Base-by-base conservation (phyloP, 306 rosid genomes). In the Dryas octopetala region DNA sequence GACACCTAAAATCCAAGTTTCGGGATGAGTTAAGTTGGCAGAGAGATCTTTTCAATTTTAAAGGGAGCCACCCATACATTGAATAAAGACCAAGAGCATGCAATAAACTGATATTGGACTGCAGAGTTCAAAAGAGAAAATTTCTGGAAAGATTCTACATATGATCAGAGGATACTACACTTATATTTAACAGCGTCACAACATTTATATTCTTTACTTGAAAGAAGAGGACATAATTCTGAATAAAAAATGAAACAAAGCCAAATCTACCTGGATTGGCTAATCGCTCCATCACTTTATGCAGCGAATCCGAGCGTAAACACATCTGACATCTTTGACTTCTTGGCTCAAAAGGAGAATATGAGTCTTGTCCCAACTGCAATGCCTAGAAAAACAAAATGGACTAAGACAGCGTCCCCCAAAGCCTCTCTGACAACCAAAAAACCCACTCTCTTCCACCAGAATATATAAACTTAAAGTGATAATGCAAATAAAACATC, bases 311-410 rank as follows among this genome's bases (percentile, higher is more conserved):
- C 19, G 92, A 84, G 51, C 96, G 87, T 84, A 96, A 86, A 81
- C 98, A 92, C 99, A 96, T 96, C 83, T 92, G 98, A 85, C 97
- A 96, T 83, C 99, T 85, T 79, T 89, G 98, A 84, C 89, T 88
- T 83, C 93, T 89, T 63, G 76, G 85, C 83, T 92, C 97, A 62
- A 73, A 85, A 80, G 90, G 73, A 77, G 89, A 74, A 48, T 40
- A 85, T 0, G 88, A 71, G 65, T 92, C 99, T 79, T 92, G 99
- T 69, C 92, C 96, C 86, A 96, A 83, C 86, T 89, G 99, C 89
- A 92, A 83, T 68, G 98, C 99, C 99, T 96, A 74, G 70, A 38
- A 77, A 61, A 59, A 60, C 16, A 74, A 52, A 57, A 50, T 40
- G 52, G 59, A 61, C 54, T 66, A 63, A 52, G 60, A 54, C 51